Evolutionary conservation across 2,329 filamentous ascomycete species (phyloP), one percentile per base, ranked within the genome.

Genomic region (Neurospora sp.): DNA sequence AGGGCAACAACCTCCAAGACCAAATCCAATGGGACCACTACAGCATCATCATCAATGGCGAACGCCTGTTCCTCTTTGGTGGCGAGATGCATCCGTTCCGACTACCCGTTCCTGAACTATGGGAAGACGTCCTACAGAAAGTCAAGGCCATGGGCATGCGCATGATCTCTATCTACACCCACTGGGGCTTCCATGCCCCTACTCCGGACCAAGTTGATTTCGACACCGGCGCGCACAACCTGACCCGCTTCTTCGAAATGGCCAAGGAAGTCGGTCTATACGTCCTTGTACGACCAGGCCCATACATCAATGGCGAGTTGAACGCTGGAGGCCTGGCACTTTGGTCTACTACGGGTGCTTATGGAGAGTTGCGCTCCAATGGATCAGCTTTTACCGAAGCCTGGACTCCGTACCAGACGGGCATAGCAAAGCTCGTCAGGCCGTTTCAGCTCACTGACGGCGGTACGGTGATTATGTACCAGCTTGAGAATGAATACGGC

Each of bases 301-400:
- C 87, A 0, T 90, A 90, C 69, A 83, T 88, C 70, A 90, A 90
- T 72, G 88, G 87, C 0, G 88, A 90, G 75, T 82, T 86, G 2
- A 88, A 85, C 71, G 87, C 84, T 0, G 88, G 88, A 40, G 88
- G 88, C 0, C 86, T 88, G 70, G 86, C 88, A 0, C 79, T 88
- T 1, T 90, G 88, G 87, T 77, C 87, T 5, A 89, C 87, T 0
- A 89, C 87, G 0, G 88, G 87, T 62, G 86, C 81, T 23, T 87
- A 87, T 66, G 87, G 87, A 3, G 74, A 77, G 23, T 77, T 87
- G 15, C 80, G 87, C 37, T 80, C 87, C 68, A 83, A 87, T 57
- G 82, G 88, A 6, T 37, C 69, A 0, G 39, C 38, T 6, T 66
- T 66, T 5, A 68, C 67, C 8, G 28, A 68, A 28, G 70, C 70